Base-by-base conservation (phyloP, 2,329 filamentous ascomycete genomes). In the Calonectria ilicicola region DNA sequence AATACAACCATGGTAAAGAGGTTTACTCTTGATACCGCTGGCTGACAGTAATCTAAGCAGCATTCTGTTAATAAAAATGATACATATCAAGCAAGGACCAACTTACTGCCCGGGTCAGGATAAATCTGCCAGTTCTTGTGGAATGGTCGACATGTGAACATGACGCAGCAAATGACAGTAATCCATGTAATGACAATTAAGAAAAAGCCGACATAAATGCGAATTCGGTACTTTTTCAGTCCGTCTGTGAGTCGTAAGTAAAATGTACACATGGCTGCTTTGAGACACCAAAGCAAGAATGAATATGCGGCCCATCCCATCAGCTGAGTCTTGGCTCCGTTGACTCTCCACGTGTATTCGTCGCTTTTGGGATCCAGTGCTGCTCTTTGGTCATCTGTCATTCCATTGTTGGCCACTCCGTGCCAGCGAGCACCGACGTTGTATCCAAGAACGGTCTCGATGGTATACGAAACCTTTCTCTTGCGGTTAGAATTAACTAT, bases 41-140 rank as follows among this genome's bases (percentile, higher is more conserved):
- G 83, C 40, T 85, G 81, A 75, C 84, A 85, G 32, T 67, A 70
- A 64, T 82, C 81, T 67, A 32, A n/a, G 17, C 7, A 5, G 3
- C 7, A 29, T 44, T 10, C 7, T 12, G 21, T 66, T n/a, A 66
- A 47, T 2, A 66, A 40, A 26, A 21, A 15, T 2, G 5, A 17
- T 35, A 10, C 3, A 5, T 3, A 10, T 19, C 8, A 21, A 7
- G 35, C 5, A 26, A 26, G 26, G 6, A 29, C 23, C 40, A 32
- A 84, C 87, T 76, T 79, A 89, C 87, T 86, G 6, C 89, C 89
- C 7, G 89, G 89, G 44, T 91, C 79, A 4, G 90, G 89, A 65
- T 87, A 82, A 46, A 91, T 89, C 78, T 91, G 89, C 89, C 89
- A 92, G 75, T 89, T 88, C 49, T 85, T 85, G 23, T 83, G 72